phyloP scores from a whole-genome alignment of 169 alveolate genomes.

The Amoebophrya sp. region DNA sequence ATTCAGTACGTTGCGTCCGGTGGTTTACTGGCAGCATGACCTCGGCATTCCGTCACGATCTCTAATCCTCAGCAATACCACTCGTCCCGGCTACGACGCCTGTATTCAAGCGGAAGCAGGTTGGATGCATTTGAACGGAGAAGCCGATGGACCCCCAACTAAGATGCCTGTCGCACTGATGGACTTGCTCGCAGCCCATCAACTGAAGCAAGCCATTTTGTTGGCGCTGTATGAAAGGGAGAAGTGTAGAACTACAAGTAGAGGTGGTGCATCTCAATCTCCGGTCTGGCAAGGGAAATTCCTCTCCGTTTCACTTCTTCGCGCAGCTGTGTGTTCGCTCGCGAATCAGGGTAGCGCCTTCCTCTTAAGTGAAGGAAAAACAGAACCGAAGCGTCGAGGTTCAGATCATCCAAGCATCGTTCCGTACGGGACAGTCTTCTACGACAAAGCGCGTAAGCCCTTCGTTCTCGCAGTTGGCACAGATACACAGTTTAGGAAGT shows the following conservation, averaged over 20 bases:
- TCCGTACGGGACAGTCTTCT: background rate
- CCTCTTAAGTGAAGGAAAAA: background rate
- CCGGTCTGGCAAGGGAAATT: background rate
- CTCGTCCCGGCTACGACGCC: slow-evolving; percentile 15
- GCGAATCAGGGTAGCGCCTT: background rate
- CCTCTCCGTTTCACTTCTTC: background rate
- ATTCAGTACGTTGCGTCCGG: no score
- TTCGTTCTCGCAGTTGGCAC: background rate
- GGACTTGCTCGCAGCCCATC: slow-evolving; percentile 15
- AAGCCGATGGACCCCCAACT: background rate
- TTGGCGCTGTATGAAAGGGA: background rate
- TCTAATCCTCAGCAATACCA: no score
- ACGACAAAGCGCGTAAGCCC: background rate
- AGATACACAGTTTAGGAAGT: background rate
- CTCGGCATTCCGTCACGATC: no score
- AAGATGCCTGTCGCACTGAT: background rate
- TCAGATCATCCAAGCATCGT: background rate
- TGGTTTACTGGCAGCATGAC: no score
- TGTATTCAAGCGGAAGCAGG: background rate
- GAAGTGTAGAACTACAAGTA: no score
- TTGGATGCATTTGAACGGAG: background rate
- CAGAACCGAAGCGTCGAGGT: background rate
- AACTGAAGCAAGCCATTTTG: background rate
- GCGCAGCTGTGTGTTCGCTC: background rate
- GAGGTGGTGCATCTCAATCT: background rate